Conservation (phyloP, 257 asterid species). For the Nicotiana tomentosiformis region DNA sequence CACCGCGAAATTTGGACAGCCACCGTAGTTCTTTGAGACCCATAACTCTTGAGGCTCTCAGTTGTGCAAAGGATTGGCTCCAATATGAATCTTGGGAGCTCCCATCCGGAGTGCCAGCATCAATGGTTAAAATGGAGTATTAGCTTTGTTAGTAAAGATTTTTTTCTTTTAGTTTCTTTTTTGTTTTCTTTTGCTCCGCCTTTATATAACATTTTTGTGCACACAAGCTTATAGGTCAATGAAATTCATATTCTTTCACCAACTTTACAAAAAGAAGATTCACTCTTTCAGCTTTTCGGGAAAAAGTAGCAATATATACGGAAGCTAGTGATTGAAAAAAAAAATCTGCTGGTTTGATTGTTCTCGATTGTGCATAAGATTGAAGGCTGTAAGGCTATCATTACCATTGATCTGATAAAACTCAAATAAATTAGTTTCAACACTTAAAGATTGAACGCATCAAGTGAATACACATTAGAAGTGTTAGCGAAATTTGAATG, state of each 20-base stretch:
- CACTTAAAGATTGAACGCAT: neutral
- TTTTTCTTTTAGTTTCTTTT: neutral
- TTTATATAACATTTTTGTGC: conserved; percentile 9
- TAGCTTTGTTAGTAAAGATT: conserved; percentile 6
- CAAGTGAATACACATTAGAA: too few species aligned
- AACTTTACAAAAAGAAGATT: neutral
- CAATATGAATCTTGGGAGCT: conserved; percentile 25
- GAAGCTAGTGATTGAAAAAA: neutral
- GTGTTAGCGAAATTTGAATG: too few species aligned
- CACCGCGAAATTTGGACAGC: conserved; percentile 38
- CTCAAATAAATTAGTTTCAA: neutral
- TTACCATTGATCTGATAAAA: neutral
- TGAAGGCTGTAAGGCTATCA: neutral
- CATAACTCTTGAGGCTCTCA: conserved; percentile 45
- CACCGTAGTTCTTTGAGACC: conserved; percentile 45
- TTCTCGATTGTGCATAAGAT: neutral
- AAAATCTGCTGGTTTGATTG: neutral
- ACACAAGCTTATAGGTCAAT: conserved; percentile 15
- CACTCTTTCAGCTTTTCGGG: neutral
- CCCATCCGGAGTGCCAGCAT: conserved; percentile 9
- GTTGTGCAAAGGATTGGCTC: conserved; percentile 85
- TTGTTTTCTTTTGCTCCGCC: neutral
- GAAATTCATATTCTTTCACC: conserved; percentile 9
- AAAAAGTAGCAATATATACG: neutral
- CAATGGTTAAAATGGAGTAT: conserved; percentile 27